Evolutionary conservation across 2,329 filamentous ascomycete genomes (phyloP), one percentile per base, ranked within the genome.

Genomic region (Cryphonectria japonica): DNA sequence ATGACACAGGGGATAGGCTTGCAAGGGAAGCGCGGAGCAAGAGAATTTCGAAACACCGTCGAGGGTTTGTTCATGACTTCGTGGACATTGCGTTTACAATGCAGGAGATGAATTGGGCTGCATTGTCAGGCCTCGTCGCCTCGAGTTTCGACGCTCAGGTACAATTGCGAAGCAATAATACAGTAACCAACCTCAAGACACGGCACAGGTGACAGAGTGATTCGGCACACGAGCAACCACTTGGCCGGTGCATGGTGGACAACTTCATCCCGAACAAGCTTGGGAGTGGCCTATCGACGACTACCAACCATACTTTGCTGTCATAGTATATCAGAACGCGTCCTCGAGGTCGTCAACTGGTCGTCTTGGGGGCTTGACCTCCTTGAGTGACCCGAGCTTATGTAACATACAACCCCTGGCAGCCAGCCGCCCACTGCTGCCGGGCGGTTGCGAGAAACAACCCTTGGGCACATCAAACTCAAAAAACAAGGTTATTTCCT

Each of bases 401-500:
- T 61, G 59, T 61, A 61, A 61, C 7, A 7, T 29, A n/a, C 3
- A 34, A 2, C 59, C 59, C 59, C 34, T n/a, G 32, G 59, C 32
- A n/a, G 59, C 59, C 22, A 34, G 34, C 59, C 32, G 7, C 22
- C 46, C 2, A 9, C 19, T 50, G 46, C 22, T 50, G 19, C 46
- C 22, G 32, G 34, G 50, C 64, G 19, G 34, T 50, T 52, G n/a
- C 50, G n/a, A 29, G 39, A 39, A 50, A 50, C 54, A 66, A 41
- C 64, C 46, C 46, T 66, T 66, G 37, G 39, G 46, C 34, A 16
- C 3, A 50, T 37, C 29, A 32, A 37, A 52, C 41, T 26, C 37
- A 57, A 66, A 39, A 39, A 57, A 71, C 69, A 71, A 68, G 69
- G 69, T 68, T 68, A 65, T 71, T 29, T 71, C 22, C n/a, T 37